These are phyloP conservation scores for Chrysoporthe austroafricana DNA, from an alignment of 2,329 filamentous ascomycete species.

Conservation along the genomic window DNA sequence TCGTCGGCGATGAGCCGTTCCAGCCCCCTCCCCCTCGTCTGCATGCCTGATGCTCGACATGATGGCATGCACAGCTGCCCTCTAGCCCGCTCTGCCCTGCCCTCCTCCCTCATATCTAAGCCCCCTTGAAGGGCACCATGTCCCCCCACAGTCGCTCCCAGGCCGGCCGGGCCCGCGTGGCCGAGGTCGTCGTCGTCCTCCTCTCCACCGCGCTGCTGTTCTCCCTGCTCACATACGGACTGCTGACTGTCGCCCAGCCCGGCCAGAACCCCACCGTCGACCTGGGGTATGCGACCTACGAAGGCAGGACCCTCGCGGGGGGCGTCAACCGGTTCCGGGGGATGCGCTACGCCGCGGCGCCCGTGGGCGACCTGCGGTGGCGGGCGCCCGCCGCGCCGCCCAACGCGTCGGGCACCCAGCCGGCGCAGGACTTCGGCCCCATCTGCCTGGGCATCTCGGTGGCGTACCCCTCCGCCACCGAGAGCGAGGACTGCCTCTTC, in stretches of 20 bases:
- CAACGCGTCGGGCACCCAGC: constrained; percentile 38
- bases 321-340: constrained; percentile 51
- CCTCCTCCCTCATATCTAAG: not conserved
- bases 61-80: not conserved
- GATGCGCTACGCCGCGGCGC: constrained; percentile 57
- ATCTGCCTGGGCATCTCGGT: constrained; percentile 48
- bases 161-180: not conserved
- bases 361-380: constrained; percentile 54
- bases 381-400: constrained; percentile 51
- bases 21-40: not conserved
- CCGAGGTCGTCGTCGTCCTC: not conserved
- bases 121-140: not conserved
- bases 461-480: constrained; percentile 35
- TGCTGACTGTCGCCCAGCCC: constrained; percentile 20
- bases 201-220: not conserved
- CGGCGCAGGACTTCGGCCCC: constrained; percentile 47
- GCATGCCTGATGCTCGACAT: not conserved
- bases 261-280: constrained; percentile 25
- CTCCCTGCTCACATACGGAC: not conserved
- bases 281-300: constrained; percentile 29
- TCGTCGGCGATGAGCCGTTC: not conserved
- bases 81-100: not conserved
- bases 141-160: not conserved
- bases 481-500: constrained; percentile 48
- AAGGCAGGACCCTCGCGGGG: constrained; percentile 19